These are phyloP conservation scores for Asterochloris sp. DNA, from an alignment of 139 green algal genomes.

Conservation along the genomic window DNA sequence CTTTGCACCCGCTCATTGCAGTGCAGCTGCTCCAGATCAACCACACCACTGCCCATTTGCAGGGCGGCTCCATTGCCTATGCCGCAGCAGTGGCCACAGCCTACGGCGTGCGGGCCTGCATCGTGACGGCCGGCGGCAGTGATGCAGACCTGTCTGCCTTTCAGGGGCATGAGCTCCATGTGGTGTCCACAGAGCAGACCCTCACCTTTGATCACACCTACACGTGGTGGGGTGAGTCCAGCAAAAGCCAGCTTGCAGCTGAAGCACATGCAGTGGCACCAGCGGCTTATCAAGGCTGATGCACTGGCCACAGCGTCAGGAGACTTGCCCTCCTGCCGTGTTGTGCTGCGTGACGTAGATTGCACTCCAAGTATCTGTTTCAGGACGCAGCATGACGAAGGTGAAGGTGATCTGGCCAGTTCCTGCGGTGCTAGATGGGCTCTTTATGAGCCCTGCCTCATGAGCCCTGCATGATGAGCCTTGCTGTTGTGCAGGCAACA, in stretches of 20 bases:
- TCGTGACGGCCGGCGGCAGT: slow-evolving; percentile 61
- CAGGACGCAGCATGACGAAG: no score
- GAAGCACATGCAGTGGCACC: neutral
- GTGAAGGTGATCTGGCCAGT: no score
- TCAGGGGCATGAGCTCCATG: slow-evolving; percentile 50
- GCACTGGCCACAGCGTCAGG: no score
- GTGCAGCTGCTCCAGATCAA: neutral
- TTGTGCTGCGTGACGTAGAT: neutral
- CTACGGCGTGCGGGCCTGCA: slow-evolving; percentile 53
- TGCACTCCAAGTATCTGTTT: no score
- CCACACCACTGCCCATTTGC: slow-evolving; percentile 1
- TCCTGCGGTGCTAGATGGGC: neutral
- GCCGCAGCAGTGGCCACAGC: slow-evolving; percentile 55
- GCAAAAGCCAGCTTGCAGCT: neutral
- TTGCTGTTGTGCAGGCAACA: slow-evolving; percentile 41
- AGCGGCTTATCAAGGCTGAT: no score
- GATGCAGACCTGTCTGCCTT: slow-evolving; percentile 67
- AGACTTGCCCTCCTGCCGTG: neutral
- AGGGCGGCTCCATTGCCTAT: slow-evolving; percentile 76
- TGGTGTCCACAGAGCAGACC: slow-evolving; percentile 51
- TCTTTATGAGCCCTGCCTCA: neutral
- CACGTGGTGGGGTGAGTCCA: slow-evolving; percentile 67
- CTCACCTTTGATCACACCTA: slow-evolving; percentile 85
- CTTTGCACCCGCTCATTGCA: neutral
- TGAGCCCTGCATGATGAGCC: no score